Percentiles rank a stretch among this genome's conserved stretches.
These are phyloP conservation scores for Ceratocystis alfenasii DNA, from an alignment of 2,329 filamentous ascomycete species.

Conservation along the genomic window DNA sequence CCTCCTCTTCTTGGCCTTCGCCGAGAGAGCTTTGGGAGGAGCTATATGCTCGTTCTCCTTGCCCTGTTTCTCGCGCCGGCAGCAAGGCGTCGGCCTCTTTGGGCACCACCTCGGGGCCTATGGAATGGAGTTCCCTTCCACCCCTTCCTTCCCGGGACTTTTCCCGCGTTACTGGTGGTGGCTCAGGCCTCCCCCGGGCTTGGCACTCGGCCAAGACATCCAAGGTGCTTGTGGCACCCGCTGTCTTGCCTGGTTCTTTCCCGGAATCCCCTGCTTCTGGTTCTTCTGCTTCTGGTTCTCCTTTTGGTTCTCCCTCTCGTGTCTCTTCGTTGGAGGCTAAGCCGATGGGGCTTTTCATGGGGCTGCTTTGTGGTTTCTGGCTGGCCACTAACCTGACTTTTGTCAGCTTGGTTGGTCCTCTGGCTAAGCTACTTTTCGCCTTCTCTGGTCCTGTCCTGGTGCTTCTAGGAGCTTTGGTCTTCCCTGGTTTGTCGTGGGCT, in stretches of 20 bases:
- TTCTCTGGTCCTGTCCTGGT: not conserved
- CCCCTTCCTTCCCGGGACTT: not conserved
- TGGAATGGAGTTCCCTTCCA: not conserved
- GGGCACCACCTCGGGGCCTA: not conserved
- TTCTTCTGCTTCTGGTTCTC: not conserved
- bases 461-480: not conserved
- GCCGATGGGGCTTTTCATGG: not conserved
- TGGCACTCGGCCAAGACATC: not conserved
- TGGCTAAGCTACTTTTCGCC: not conserved
- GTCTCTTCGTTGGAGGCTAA: not conserved
- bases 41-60: not conserved
- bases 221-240: not conserved
- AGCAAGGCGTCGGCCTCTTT: too few species aligned
- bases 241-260: not conserved
- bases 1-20: not conserved
- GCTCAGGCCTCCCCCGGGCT: not conserved
- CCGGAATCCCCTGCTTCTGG: not conserved
- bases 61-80: too few species aligned
- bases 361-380: not conserved
- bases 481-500: too few species aligned
- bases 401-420: not conserved
- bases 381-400: not conserved
- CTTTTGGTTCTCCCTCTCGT: not conserved
- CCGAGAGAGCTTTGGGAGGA: not conserved
- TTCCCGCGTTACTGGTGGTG: not conserved